These are phyloP conservation scores for Cryptococcus sp. DNA, from an alignment of 1,284 basidiomycete genomes.

Conservation along the genomic window DNA sequence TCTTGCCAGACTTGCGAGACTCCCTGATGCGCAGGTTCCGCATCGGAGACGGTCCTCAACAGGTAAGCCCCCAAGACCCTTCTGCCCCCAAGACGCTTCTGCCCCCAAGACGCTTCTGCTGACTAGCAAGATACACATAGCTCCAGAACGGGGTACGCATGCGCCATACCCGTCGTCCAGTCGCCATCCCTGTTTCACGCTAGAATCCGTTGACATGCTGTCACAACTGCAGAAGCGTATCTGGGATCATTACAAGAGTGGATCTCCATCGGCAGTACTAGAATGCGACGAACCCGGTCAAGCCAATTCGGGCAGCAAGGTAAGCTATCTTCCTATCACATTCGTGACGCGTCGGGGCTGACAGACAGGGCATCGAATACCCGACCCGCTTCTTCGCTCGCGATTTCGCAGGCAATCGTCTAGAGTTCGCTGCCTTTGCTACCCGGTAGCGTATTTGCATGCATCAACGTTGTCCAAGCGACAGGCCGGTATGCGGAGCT, in stretches of 20 bases:
- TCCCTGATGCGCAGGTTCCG: conserved; percentile 26
- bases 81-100: too few species aligned
- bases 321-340: conserved; percentile 3
- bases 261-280: conserved; percentile 21
- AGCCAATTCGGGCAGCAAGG: conserved; percentile 39
- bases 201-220: conserved; percentile 27
- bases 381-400: conserved; percentile 42
- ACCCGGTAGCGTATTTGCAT: too few species aligned
- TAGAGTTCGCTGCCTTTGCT: conserved; percentile 32
- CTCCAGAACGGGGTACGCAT: conserved; percentile 8
- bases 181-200: conserved; percentile 42
- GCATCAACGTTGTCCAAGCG: too few species aligned
- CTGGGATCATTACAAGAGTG: conserved; percentile 22
- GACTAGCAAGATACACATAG: conserved; percentile 39
- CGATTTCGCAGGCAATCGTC: conserved; percentile 43
- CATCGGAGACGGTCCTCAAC: conserved; percentile 36
- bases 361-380: conserved; percentile 38
- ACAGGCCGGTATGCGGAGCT: too few species aligned
- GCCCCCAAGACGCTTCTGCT: background rate
- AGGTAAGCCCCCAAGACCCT: conserved; percentile 24
- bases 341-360: background rate
- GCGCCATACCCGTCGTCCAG: conserved; percentile 11
- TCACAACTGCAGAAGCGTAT: conserved; percentile 37
- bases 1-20: background rate
- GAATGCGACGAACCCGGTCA: conserved; percentile 37